Evolutionary conservation across 2,329 filamentous ascomycete species (phyloP).

Genomic region (Ceratocystis smalleyi): DNA sequence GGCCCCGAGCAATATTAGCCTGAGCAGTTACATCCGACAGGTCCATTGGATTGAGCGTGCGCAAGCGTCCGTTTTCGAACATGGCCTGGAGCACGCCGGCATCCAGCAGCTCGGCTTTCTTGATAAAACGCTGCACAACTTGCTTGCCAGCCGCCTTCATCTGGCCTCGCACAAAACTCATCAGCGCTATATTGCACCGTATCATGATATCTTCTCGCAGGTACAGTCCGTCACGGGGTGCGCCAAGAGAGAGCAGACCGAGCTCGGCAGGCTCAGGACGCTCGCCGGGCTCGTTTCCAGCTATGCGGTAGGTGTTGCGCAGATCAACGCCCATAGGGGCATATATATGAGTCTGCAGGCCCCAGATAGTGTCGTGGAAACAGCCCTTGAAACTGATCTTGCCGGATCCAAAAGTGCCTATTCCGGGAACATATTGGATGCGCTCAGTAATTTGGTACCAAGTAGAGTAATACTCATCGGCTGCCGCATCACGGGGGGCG

Average conservation of each 20-base stretch:
- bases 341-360: conserved; percentile 56
- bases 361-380: conserved; percentile 59
- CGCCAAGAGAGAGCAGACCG: conserved; percentile 41
- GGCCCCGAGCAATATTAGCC: conserved; percentile 4
- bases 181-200: conserved; percentile 50
- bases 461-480: conserved; percentile 57
- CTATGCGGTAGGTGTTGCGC: conserved; percentile 52
- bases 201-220: conserved; percentile 57
- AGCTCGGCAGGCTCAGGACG: conserved; percentile 46
- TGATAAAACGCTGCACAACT: conserved; percentile 53
- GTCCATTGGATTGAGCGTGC: conserved; percentile 41
- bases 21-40: conserved; percentile 24
- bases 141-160: conserved; percentile 50
- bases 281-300: conserved; percentile 54
- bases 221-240: conserved; percentile 49
- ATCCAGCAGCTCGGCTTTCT: conserved; percentile 55
- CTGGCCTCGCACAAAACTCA: conserved; percentile 50
- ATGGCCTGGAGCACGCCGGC: conserved; percentile 50
- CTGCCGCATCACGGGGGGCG: conserved; percentile 49
- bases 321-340: conserved; percentile 51
- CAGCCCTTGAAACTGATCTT: conserved; percentile 55
- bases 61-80: conserved; percentile 49
- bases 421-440: conserved; percentile 51
- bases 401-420: conserved; percentile 48
- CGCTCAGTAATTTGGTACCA: conserved; percentile 60